Evolutionary conservation across 495 filamentous ascomycete species (phyloP).

Genomic region (Penicillium samsonianum): DNA sequence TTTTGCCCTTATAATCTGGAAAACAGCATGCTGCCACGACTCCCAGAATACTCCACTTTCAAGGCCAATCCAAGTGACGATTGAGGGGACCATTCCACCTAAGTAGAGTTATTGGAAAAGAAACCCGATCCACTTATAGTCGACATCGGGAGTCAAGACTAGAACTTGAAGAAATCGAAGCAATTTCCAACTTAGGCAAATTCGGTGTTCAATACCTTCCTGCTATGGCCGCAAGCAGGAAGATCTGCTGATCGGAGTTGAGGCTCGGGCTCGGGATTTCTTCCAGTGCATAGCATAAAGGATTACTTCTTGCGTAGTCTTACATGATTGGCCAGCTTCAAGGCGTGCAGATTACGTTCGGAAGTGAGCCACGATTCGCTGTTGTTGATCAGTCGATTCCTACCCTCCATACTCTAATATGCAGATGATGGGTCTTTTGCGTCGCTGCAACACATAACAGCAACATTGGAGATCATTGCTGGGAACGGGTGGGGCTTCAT

Average conservation of each 20-base stretch:
- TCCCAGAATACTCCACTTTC: neutral
- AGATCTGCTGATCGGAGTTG: neutral
- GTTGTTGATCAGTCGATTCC: neutral
- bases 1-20: neutral
- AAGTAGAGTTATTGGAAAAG: neutral
- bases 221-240: neutral
- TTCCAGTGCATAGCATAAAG: neutral
- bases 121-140: neutral
- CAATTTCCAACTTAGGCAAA: neutral
- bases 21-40: neutral
- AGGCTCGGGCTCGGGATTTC: neutral
- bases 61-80: neutral
- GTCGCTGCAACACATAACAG: neutral
- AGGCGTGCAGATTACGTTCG: neutral
- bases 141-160: neutral
- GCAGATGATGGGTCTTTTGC: neutral
- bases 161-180: neutral
- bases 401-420: neutral
- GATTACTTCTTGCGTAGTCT: neutral
- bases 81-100: neutral
- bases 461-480: neutral
- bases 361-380: neutral
- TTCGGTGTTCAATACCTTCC: neutral
- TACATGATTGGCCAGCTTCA: neutral
- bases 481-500: neutral